Evolutionary conservation across 2,329 filamentous ascomycete genomes (phyloP), one percentile per base, ranked within the genome.

Genomic region (Colletotrichum navitas): DNA sequence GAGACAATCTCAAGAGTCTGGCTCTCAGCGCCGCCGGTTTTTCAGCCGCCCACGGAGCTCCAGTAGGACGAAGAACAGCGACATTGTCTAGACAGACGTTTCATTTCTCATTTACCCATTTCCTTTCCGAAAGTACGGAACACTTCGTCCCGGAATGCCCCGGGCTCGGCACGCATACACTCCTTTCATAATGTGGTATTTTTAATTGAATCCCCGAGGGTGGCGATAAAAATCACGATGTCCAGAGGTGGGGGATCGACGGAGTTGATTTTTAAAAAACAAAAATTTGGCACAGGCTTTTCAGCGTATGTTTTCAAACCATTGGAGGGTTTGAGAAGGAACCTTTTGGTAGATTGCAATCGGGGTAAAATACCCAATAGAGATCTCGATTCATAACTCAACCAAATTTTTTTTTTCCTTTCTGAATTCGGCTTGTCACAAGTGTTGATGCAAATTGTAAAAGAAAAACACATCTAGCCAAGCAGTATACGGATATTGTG

Each of bases 361-460:
- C 65, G 59, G 65, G 69, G 69, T 69, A 61, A 32, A 64, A 69
- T 69, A 72, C 65, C 65, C 65, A 72, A 72, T 68, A 71, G 65
- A 72, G 47, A 63, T 64, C 69, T 64, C 65, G 69, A 72, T 72
- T 64, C 47, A 18, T 29, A 49, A 18, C 56, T 39, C 21, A 56
- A 8, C 6, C 14, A 5, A 3, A 16, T 39, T 21, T 47, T 26
- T 21, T n/a, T 1, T n/a, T 18, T 41, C 18, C 12, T 7, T 24
- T 26, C 24, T 10, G 21, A 12, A n/a, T 21, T 8, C 14, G 32
- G n/a, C 39, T 16, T 4, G 10, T 7, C 10, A 21, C 29, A 7
- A 29, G 14, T 41, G 14, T 41, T 18, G 2, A 1, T 16, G 39
- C 39, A 41, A 4, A 39, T 3, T 3, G 10, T 14, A 39, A 39